Evolutionary conservation across 2,329 filamentous ascomycete species (phyloP).

Genomic region (Periglandula ipomoeae): DNA sequence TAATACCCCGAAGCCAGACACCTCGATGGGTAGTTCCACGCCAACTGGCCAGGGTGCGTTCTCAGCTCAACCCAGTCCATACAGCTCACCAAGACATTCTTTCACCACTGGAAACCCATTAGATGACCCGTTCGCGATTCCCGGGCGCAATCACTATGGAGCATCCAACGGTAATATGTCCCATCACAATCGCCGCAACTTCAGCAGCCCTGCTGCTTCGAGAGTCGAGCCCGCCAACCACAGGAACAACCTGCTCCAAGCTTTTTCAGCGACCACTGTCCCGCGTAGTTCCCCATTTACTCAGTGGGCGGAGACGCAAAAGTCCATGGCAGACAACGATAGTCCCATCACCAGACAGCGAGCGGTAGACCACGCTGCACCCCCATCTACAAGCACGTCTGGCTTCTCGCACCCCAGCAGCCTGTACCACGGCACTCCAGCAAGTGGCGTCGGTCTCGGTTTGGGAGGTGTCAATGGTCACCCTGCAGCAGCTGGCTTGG

Average conservation of each 20-base stretch:
- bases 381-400: constrained; percentile 21
- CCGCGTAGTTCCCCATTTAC: constrained; percentile 23
- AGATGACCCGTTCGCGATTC: constrained; percentile 25
- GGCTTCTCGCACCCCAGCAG: constrained; percentile 42
- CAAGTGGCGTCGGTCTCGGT: constrained; percentile 13
- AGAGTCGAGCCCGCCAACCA: constrained; percentile 20
- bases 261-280: constrained; percentile 18
- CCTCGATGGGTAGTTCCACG: constrained; percentile 12
- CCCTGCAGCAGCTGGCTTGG: constrained; percentile 9
- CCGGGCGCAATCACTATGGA: constrained; percentile 12
- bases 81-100: constrained; percentile 13
- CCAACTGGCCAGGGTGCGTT: constrained; percentile 17
- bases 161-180: not conserved
- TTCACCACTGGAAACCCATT: constrained; percentile 10
- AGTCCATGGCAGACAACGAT: constrained; percentile 12
- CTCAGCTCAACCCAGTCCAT: constrained; percentile 15
- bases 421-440: constrained; percentile 39
- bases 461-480: constrained; percentile 9
- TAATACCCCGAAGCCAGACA: constrained; percentile 24
- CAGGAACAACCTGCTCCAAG: constrained; percentile 25
- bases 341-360: constrained; percentile 14
- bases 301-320: constrained; percentile 19
- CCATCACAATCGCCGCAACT: constrained; percentile 4
- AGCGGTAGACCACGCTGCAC: constrained; percentile 7
- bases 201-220: constrained; percentile 3